These are phyloP conservation scores for Sungouiella blattae DNA, from an alignment of 805 yeast genomes.

Conservation along the genomic window DNA sequence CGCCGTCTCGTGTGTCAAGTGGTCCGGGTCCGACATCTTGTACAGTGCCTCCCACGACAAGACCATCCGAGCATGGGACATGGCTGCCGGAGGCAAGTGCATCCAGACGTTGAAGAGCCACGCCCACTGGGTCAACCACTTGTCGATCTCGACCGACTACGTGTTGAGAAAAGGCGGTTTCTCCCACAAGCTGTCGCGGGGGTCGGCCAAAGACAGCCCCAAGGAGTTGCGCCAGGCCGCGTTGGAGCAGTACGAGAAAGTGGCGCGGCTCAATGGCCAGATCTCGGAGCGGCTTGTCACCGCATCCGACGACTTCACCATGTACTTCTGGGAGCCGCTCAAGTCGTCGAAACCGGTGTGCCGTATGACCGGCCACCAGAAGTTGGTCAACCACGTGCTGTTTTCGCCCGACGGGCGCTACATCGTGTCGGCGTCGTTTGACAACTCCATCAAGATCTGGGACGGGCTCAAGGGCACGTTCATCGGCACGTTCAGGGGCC, in stretches of 20 bases:
- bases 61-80: slow-evolving; percentile 89
- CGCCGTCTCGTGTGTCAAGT: slow-evolving; percentile 91
- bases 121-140: slow-evolving; percentile 97
- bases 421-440: slow-evolving; percentile 90
- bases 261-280: slow-evolving; percentile 55
- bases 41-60: slow-evolving; percentile 94
- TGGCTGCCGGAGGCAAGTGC: slow-evolving; percentile 66
- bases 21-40: slow-evolving; percentile 87
- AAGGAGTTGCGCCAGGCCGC: slow-evolving; percentile 48
- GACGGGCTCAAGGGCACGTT: slow-evolving; percentile 92
- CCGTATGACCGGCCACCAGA: slow-evolving; percentile 97
- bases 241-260: slow-evolving; percentile 55
- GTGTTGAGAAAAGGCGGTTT: slow-evolving; percentile 84
- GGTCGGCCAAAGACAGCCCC: slow-evolving; percentile 14
- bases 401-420: slow-evolving; percentile 94
- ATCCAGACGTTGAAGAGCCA: slow-evolving; percentile 79
- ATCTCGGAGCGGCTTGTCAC: slow-evolving; percentile 79
- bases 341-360: slow-evolving; percentile 78
- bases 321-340: slow-evolving; percentile 94
- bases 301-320: slow-evolving; percentile 95
- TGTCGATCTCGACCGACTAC: slow-evolving; percentile 87
- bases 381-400: slow-evolving; percentile 90
- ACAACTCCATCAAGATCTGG: slow-evolving; percentile 94
- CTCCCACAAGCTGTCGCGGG: slow-evolving; percentile 60
- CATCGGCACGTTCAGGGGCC: slow-evolving; percentile 88